A percentile compares a stretch with the other conserved stretches of the same genome.
These are phyloP conservation scores for Coniochaeta ligniaria DNA, from an alignment of 2,329 filamentous ascomycete species.

Conservation along the genomic window DNA sequence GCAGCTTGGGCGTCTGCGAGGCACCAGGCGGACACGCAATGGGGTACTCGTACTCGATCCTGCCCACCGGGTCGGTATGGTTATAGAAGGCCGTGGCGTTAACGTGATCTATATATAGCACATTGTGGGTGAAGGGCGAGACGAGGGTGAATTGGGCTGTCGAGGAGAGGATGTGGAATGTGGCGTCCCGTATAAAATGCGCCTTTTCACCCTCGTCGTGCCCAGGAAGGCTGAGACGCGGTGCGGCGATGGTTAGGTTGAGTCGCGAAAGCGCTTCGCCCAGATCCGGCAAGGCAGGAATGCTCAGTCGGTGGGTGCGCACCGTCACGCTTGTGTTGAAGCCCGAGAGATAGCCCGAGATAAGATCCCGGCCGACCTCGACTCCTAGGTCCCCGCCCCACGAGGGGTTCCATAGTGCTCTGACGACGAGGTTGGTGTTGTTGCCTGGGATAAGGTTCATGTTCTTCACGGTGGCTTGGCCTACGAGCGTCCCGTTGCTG, in stretches of 20 bases:
- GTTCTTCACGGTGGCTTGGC: conserved; percentile 62
- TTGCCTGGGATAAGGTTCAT: conserved; percentile 58
- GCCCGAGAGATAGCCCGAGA: conserved; percentile 84
- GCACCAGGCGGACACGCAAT: conserved; percentile 72
- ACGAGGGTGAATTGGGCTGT: conserved; percentile 77
- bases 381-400: conserved; percentile 56
- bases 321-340: conserved; percentile 76
- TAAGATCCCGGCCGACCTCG: conserved; percentile 59
- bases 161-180: conserved; percentile 79
- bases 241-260: conserved; percentile 64
- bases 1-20: conserved; percentile 66
- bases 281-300: conserved; percentile 67
- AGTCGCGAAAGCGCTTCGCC: conserved; percentile 67
- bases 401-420: conserved; percentile 67
- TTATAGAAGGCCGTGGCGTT: conserved; percentile 86
- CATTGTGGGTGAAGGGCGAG: conserved; percentile 69
- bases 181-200: conserved; percentile 78
- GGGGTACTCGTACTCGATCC: conserved; percentile 65
- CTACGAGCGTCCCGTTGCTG: conserved; percentile 66
- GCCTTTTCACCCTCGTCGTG: conserved; percentile 35
- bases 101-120: conserved; percentile 68
- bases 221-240: conserved; percentile 54
- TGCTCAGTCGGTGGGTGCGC: conserved; percentile 60
- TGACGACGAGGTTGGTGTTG: conserved; percentile 63
- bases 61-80: conserved; percentile 67